These are phyloP conservation scores for Chernovozyma aurita DNA, from an alignment of 1,139 yeast species.

Conservation along the genomic window DNA sequence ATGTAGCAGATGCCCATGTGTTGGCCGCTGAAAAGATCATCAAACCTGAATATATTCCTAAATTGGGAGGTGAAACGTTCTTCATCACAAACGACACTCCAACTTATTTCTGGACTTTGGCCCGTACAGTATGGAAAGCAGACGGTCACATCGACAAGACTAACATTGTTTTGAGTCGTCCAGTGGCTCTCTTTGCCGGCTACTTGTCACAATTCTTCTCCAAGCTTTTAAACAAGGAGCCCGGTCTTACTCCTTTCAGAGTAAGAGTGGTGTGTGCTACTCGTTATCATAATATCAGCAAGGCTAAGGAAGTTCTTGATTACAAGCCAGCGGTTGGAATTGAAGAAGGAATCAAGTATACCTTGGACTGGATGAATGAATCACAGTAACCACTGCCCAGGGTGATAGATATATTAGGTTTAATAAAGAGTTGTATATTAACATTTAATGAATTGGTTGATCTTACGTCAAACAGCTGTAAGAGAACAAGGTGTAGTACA, in stretches of 20 bases:
- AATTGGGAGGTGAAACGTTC: conserved; percentile 80
- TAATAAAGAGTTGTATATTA: conserved; percentile 8
- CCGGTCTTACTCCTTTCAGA: conserved; percentile 95
- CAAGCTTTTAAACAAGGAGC: conserved; percentile 70
- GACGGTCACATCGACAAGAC: conserved; percentile 77
- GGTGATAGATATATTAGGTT: too few relatives aligned
- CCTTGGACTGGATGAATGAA: conserved; percentile 91
- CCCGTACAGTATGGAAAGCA: conserved; percentile 95
- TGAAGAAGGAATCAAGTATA: conserved; percentile 76
- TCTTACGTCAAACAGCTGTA: too few relatives aligned
- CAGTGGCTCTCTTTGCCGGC: conserved; percentile 76
- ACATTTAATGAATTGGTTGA: too few relatives aligned
- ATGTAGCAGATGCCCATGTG: conserved; percentile 95
- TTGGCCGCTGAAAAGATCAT: conserved; percentile 79
- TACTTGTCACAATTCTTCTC: conserved; percentile 73
- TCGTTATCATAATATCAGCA: conserved; percentile 87
- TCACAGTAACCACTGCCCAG: too few relatives aligned
- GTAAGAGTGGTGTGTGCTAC: conserved; percentile 92
- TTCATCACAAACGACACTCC: conserved; percentile 94
- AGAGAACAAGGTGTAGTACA: background rate
- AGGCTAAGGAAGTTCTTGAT: conserved; percentile 74
- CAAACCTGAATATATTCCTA: conserved; percentile 29
- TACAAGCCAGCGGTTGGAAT: conserved; percentile 78
- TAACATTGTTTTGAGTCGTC: conserved; percentile 65
- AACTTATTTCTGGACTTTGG: conserved; percentile 94